Base-by-base conservation (phyloP, 805 yeast species). In the Monosporozyma servazzii region DNA sequence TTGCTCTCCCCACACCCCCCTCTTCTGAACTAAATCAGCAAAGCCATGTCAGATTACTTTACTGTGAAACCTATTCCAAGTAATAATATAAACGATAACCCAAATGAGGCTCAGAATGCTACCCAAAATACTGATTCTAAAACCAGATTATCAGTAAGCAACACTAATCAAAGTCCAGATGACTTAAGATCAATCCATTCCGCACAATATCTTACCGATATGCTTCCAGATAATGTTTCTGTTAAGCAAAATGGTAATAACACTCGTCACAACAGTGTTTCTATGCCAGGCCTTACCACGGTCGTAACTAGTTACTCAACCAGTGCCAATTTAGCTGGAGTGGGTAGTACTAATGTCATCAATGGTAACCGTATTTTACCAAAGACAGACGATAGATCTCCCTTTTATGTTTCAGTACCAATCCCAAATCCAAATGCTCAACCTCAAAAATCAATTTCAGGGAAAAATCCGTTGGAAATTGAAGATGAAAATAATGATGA, bases 341-440 rank as follows among this genome's bases (percentile, higher is more conserved):
- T 7, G 10, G 39, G n/a, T 45, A 18, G n/a, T 27, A 29, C 10
- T 6, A 17, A 17, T 45, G 15, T 13, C n/a, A n/a, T 21, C 15
- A 27, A 44, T 9, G 10, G 18, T 15, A 10, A 45, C 23, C 46
- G 39, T 20, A 53, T 65, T 30, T 49, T 65, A 47, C 68, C 68
- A 3, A 60, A 59, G 40, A 55, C 59, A 7, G 64, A 65, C 49
- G 57, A 53, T 27, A 60, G 59, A 49, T 67, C 71, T 8, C 71
- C 71, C 1, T 67, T 59, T 47, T 63, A 56, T 53, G 59, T 67
- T 15, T 59, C 59, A 30, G 70, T 68, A 7, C 71, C 71, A 1
- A 61, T 66, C 2, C 71, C 71, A 29, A 61, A 57, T 49, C 63
- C 60, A 13, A 53, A 58, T 29, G 59, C 57, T 5, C 42, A 21